A percentile compares a stretch with the other conserved stretches of the same genome.
Evolutionary conservation across 345 rosid genomes (phyloP).

Genomic region (Capsella bursapastoris): DNA sequence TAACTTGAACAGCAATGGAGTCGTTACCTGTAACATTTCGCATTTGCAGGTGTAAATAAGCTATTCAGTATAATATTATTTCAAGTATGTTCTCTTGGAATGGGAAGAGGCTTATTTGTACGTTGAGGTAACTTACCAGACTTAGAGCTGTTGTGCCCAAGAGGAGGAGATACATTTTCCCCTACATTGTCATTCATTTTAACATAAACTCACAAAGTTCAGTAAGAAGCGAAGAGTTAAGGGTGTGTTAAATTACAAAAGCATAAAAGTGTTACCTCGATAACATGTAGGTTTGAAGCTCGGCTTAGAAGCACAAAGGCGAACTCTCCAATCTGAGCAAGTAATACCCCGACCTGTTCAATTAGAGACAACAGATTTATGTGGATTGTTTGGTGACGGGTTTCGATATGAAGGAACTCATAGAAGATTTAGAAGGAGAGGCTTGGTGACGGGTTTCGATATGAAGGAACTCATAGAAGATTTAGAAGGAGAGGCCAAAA

Average conservation of each 20-base stretch:
- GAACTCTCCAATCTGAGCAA: conserved; percentile 99
- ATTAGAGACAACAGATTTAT: conserved; percentile 5
- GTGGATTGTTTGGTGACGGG: neutral
- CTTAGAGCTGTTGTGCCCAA: conserved; percentile 98
- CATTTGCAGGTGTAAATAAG: conserved; percentile 21
- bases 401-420: neutral
- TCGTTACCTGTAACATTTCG: conserved; percentile 68
- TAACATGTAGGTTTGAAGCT: conserved; percentile 92
- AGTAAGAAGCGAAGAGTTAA: neutral
- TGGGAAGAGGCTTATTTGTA: neutral
- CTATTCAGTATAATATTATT: neutral
- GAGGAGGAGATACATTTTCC: conserved; percentile 99
- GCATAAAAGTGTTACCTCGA: conserved; percentile 62
- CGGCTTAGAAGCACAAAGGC: conserved; percentile 95
- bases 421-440: conserved; percentile 24
- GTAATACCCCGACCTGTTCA: conserved; percentile 80
- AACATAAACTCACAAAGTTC: conserved; percentile 2
- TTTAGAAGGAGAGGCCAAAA: conserved; percentile 34
- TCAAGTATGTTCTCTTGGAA: too few species aligned
- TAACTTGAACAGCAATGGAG: conserved; percentile 88
- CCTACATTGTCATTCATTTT: conserved; percentile 53
- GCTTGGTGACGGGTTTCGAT: neutral
- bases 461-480: conserved; percentile 10
- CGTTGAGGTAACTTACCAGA: conserved; percentile 58
- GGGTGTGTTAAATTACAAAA: neutral